Percentiles rank a stretch among this genome's conserved stretches.
phyloP scores from a whole-genome alignment of 2,329 filamentous ascomycete species.

The Aspergillus brasiliensis region DNA sequence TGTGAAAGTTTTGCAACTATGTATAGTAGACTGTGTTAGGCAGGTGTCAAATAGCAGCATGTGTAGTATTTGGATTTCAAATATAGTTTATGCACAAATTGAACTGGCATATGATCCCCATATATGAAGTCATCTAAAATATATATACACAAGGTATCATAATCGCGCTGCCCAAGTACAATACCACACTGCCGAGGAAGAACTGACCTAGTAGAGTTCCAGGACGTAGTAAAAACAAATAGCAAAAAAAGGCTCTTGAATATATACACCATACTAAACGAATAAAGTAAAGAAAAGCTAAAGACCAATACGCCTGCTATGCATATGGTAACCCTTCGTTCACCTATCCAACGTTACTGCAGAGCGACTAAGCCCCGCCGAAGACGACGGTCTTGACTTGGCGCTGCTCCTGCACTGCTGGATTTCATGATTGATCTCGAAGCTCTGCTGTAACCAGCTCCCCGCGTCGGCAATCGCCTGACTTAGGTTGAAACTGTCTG shows the following conservation, averaged over 20 bases:
- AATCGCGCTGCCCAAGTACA: no score
- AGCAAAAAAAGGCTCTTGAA: not conserved
- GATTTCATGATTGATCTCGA: constrained; percentile 43
- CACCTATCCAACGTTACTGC: constrained; percentile 21
- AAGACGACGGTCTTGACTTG: constrained; percentile 15
- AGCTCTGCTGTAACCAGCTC: constrained; percentile 49
- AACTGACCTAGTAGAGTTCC: no score
- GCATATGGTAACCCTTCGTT: not conserved
- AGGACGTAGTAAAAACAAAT: no score
- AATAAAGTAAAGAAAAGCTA: not conserved
- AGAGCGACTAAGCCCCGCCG: constrained; percentile 9
- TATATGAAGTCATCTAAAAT: no score
- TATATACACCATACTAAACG: not conserved
- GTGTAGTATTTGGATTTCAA: no score
- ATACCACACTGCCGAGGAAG: no score
- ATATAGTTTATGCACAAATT: no score
- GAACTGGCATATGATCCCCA: no score
- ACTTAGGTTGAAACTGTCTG: constrained; percentile 45
- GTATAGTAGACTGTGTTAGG: no score
- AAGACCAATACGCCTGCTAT: not conserved
- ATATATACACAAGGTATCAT: no score
- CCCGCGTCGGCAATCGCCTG: constrained; percentile 50
- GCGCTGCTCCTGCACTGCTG: constrained; percentile 20
- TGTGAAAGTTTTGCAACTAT: no score
- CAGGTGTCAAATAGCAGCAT: no score